Evolutionary conservation across 345 rosid genomes (phyloP).

Genomic region (Jatropha curcas): DNA sequence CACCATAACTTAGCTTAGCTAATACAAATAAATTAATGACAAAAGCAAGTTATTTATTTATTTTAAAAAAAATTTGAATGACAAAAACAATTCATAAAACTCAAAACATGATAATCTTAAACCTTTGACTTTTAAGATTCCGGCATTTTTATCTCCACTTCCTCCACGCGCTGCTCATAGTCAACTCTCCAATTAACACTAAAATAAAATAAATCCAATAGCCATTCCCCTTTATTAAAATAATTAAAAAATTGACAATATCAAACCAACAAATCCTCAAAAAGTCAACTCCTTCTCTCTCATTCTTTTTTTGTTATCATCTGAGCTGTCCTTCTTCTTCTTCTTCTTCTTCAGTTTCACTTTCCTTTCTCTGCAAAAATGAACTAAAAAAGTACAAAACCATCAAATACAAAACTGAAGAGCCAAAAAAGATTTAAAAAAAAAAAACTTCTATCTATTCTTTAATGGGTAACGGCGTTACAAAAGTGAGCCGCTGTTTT

Average conservation of each 20-base stretch:
- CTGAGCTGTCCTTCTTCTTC: conserved; percentile 2
- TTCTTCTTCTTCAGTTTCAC: background rate
- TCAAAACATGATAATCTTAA: background rate
- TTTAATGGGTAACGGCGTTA: conserved; percentile 82
- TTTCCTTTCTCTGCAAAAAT: conserved; percentile 4
- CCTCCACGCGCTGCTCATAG: conserved; percentile 12
- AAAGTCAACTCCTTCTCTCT: conserved; percentile 66
- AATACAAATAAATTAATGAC: too few relatives aligned
- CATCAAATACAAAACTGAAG: background rate
- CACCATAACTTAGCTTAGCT: too few relatives aligned
- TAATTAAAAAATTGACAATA: background rate
- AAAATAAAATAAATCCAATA: background rate
- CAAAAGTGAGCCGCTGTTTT: conserved; percentile 67
- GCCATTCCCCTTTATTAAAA: background rate
- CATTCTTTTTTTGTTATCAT: conserved; percentile 20
- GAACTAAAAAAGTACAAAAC: background rate
- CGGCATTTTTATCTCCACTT: conserved; percentile 1
- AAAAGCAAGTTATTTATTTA: too few relatives aligned
- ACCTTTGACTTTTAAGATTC: conserved; percentile 31
- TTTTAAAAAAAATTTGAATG: too few relatives aligned
- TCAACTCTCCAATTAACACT: conserved; percentile 39
- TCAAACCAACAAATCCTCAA: conserved; percentile 18
- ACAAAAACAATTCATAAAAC: too few relatives aligned
- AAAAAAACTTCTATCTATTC: too few relatives aligned
- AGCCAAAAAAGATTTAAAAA: background rate